Percentiles rank a stretch among this genome's conserved stretches.
phyloP scores from a whole-genome alignment of 257 asterid genomes.

The Solanum clarkiae region DNA sequence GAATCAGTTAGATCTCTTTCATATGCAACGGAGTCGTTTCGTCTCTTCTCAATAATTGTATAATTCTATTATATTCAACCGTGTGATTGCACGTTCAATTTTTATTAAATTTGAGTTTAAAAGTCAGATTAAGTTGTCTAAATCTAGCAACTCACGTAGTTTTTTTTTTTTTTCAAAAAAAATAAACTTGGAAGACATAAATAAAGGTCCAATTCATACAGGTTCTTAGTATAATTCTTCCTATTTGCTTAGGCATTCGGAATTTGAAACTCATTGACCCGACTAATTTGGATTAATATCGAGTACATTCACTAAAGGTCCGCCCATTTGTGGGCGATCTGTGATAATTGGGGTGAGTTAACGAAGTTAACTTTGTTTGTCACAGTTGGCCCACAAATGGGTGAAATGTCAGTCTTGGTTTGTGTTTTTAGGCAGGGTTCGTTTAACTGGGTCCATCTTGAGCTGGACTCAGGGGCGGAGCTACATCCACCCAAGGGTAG shows the following conservation, averaged over 20 bases:
- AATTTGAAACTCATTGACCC: not conserved
- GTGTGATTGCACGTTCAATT: not conserved
- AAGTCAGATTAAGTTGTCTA: not conserved
- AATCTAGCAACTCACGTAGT: not conserved
- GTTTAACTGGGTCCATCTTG: too few species aligned
- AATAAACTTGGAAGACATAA: too few species aligned
- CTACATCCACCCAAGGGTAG: too few species aligned
- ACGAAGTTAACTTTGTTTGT: too few species aligned
- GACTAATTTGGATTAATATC: not conserved
- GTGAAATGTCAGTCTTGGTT: too few species aligned
- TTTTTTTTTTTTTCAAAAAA: too few species aligned
- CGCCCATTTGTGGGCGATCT: too few species aligned
- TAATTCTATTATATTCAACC: not conserved
- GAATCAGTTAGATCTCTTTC: not conserved
- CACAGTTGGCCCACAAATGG: too few species aligned
- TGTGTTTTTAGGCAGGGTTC: too few species aligned
- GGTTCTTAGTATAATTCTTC: not conserved
- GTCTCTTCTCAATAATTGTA: not conserved
- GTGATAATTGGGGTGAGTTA: too few species aligned
- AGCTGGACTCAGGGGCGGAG: too few species aligned
- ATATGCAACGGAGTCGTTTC: not conserved
- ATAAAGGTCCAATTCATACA: too few species aligned
- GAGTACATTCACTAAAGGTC: not conserved
- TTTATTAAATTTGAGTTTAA: not conserved
- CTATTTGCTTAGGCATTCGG: not conserved